These are phyloP conservation scores for Colletotrichum sp. DNA, from an alignment of 2,329 filamentous ascomycete genomes.

Conservation along the genomic window DNA sequence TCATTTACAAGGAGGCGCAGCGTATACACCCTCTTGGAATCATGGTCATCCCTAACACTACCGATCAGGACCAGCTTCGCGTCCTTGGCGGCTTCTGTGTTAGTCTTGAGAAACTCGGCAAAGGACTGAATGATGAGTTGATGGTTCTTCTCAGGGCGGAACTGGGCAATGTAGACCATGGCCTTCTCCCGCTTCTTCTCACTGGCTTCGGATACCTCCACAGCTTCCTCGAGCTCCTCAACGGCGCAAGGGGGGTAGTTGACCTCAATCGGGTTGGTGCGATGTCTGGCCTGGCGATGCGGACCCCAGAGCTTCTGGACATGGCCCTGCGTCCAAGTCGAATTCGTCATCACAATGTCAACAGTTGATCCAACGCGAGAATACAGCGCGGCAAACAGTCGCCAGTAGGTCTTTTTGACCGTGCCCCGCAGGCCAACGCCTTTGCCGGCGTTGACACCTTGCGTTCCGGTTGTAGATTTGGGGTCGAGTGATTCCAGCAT, in stretches of 20 bases:
- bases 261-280: slow-evolving; percentile 66
- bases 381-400: slow-evolving; percentile 82
- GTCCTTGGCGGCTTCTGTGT: slow-evolving; percentile 53
- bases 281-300: slow-evolving; percentile 49
- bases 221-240: slow-evolving; percentile 76
- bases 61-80: slow-evolving; percentile 84
- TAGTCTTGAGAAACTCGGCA: slow-evolving; percentile 71
- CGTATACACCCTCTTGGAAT: slow-evolving; percentile 85
- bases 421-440: slow-evolving; percentile 74
- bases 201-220: slow-evolving; percentile 73
- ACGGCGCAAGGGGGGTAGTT: slow-evolving; percentile 95
- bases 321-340: slow-evolving; percentile 88
- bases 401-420: slow-evolving; percentile 85
- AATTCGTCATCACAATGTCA: slow-evolving; percentile 98
- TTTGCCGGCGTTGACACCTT: slow-evolving; percentile 83
- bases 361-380: slow-evolving; percentile 81
- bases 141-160: slow-evolving; percentile 97
- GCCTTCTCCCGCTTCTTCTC: slow-evolving; percentile 73
- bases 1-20: slow-evolving; percentile 86
- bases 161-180: slow-evolving; percentile 94
- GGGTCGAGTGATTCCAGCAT: slow-evolving; percentile 88
- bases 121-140: slow-evolving; percentile 85
- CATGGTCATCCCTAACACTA: slow-evolving; percentile 84
- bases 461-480: slow-evolving; percentile 57
- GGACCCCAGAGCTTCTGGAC: slow-evolving; percentile 81